Base-by-base conservation (phyloP, 2,329 filamentous ascomycete species). In the Aspergillus amoenus region DNA sequence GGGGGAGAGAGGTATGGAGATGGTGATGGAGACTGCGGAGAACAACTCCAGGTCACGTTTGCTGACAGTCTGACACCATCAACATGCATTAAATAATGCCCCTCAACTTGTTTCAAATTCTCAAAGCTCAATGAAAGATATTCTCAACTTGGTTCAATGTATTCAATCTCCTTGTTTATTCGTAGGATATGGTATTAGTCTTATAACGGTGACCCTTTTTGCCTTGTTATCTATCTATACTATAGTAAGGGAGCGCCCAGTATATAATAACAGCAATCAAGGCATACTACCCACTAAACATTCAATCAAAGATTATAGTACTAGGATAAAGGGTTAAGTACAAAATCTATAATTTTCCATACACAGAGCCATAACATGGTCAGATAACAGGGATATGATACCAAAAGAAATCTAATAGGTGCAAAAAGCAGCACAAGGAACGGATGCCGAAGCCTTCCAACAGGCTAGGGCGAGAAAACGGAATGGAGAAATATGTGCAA, bases 321-420 rank as follows among this genome's bases (percentile, higher is more conserved):
- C 51, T 27, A 56, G 47, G 51, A 41, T 53, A 50, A 45, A 24
- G 40, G 49, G 34, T 43, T 43, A 37, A 24, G 45, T 56, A 61
- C 51, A 59, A 30, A 37, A 43, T 61, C 52, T 61, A 57, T 59
- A 59, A 52, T 58, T 58, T 30, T 53, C 40, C 45, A 34, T 44
- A 50, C 45, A 57, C 37, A 39, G 44, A 41, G 24, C 45, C 55
- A 43, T 43, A 32, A 37, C 12, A 37, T 37, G 40, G 21, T 39
- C 41, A 57, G 27, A 54, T 50, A 32, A 50, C 42, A 50, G 41
- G 45, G 27, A 47, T 42, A 43, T 42, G 18, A 34, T 46, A 58
- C 48, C 55, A 56, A 62, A 46, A 53, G 56, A 60, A 57, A 24
- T 46, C 44, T 39, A 50, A 40, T 27, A 8, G 37, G 43, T 55